Evolutionary conservation across 1,284 basidiomycete species (phyloP).

Genomic region (Caloboletus firmus): DNA sequence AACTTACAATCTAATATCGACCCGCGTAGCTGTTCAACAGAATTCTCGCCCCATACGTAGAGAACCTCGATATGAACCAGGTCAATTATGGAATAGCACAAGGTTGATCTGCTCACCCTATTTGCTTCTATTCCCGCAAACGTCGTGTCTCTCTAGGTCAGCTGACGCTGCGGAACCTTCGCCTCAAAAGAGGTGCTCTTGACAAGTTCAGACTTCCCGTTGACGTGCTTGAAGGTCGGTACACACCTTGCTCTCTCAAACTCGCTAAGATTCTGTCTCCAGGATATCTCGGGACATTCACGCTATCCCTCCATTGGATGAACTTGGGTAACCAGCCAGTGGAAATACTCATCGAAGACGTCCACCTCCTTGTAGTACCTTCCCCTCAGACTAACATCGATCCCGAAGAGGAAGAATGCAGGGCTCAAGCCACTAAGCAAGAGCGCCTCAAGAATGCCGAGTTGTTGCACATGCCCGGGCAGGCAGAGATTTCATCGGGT

Average conservation of each 20-base stretch:
- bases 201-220: slow-evolving; percentile 97
- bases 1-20: not conserved
- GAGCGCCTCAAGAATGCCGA: slow-evolving; percentile 91
- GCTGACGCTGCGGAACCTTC: slow-evolving; percentile 78
- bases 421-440: slow-evolving; percentile 84
- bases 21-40: slow-evolving; percentile 77
- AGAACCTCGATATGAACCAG: slow-evolving; percentile 94
- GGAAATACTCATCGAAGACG: slow-evolving; percentile 90
- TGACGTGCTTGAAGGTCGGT: slow-evolving; percentile 88
- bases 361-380: slow-evolving; percentile 92
- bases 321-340: slow-evolving; percentile 93
- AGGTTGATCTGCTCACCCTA: slow-evolving; percentile 47
- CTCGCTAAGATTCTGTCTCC: not conserved
- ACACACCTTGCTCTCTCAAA: not conserved
- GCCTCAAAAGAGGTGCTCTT: slow-evolving; percentile 90
- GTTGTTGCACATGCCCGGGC: slow-evolving; percentile 73
- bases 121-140: slow-evolving; percentile 1
- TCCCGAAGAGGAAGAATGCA: slow-evolving; percentile 81
- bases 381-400: slow-evolving; percentile 73
- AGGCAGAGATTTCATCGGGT: slow-evolving; percentile 56
- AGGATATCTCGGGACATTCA: slow-evolving; percentile 93
- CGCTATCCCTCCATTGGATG: slow-evolving; percentile 93
- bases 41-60: slow-evolving; percentile 93
- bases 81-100: slow-evolving; percentile 94
- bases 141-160: slow-evolving; percentile 57